A percentile compares a stretch with the other conserved stretches of the same genome.
These are phyloP conservation scores for Hypoxylon fuscum DNA, from an alignment of 495 filamentous ascomycete genomes.

Conservation along the genomic window DNA sequence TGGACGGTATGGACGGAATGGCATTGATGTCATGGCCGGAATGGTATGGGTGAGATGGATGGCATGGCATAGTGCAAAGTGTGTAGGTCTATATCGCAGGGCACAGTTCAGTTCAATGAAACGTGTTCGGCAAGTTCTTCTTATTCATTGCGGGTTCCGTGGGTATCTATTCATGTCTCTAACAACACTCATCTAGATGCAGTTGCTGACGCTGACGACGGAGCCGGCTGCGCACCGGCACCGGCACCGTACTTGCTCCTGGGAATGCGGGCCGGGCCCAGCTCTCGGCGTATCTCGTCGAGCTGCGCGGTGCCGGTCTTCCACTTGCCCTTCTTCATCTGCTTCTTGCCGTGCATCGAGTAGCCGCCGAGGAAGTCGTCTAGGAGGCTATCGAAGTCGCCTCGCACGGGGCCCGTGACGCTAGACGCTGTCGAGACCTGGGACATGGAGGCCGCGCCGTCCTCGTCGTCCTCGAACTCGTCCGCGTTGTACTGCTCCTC, in stretches of 20 bases:
- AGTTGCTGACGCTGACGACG: slow-evolving; percentile 29
- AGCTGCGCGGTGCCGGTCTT: slow-evolving; percentile 85
- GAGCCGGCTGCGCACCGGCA: slow-evolving; percentile 8
- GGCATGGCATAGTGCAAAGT: too few relatives aligned
- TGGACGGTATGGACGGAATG: too few relatives aligned
- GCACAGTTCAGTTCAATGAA: too few relatives aligned
- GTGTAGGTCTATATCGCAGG: too few relatives aligned
- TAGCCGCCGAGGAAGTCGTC: slow-evolving; percentile 91
- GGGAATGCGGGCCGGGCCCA: slow-evolving; percentile 75
- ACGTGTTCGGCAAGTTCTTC: neutral
- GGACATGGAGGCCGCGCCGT: slow-evolving; percentile 52
- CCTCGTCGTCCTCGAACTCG: slow-evolving; percentile 58
- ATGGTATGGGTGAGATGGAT: too few relatives aligned
- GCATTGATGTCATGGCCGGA: too few relatives aligned
- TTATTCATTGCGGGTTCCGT: slow-evolving; percentile 14
- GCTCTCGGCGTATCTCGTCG: slow-evolving; percentile 83
- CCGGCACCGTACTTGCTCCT: slow-evolving; percentile 34
- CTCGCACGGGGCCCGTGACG: slow-evolving; percentile 64
- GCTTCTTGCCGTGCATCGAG: slow-evolving; percentile 78
- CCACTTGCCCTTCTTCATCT: slow-evolving; percentile 83
- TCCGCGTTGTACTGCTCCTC: slow-evolving; percentile 72
- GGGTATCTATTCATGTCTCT: too few relatives aligned
- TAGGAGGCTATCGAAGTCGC: slow-evolving; percentile 87
- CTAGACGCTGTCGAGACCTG: slow-evolving; percentile 59
- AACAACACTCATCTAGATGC: slow-evolving; percentile 24